Conservation (phyloP, 2,329 filamentous ascomycete genomes). For the Sarocladiaceae sp. region DNA sequence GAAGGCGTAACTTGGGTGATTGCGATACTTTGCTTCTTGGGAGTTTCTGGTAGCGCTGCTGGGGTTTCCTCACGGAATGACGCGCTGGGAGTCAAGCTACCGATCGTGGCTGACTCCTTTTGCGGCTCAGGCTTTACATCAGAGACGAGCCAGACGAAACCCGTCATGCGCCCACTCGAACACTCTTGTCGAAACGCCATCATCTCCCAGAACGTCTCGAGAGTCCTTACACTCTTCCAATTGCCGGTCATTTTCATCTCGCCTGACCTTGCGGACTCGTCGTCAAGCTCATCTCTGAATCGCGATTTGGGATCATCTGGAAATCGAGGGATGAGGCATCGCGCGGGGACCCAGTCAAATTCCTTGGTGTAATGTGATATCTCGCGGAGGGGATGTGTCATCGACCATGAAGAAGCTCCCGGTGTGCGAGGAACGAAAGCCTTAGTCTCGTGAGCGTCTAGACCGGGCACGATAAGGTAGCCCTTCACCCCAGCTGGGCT, state of each 20-base stretch:
- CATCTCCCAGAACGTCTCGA: conserved; percentile 98
- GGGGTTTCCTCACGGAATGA: background rate
- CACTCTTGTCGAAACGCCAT: conserved; percentile 97
- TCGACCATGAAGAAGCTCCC: conserved; percentile 52
- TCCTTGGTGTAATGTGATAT: conserved; percentile 58
- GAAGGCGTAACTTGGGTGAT: conserved; percentile 19
- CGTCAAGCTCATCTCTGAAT: conserved; percentile 82
- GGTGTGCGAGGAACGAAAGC: conserved; percentile 61
- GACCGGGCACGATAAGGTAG: conserved; percentile 81
- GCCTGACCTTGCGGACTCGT: conserved; percentile 60
- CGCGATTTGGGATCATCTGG: conserved; percentile 94
- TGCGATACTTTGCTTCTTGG: conserved; percentile 9
- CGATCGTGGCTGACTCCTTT: conserved; percentile 12
- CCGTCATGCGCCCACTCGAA: conserved; percentile 83
- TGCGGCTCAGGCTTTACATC: conserved; percentile 37
- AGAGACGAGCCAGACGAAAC: conserved; percentile 91
- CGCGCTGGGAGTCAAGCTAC: conserved; percentile 20
- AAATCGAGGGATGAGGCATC: conserved; percentile 82
- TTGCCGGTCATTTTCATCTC: conserved; percentile 52
- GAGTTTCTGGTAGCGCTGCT: background rate
- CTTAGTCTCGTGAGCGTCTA: conserved; percentile 74
- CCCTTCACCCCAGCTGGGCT: conserved; percentile 30
- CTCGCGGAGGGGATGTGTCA: conserved; percentile 63
- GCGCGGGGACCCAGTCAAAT: conserved; percentile 58
- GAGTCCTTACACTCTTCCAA: conserved; percentile 76